Percentiles rank a stretch among this genome's conserved stretches.
These are phyloP conservation scores for Agrocybe pediades DNA, from an alignment of 768 basidiomycete species.

Conservation along the genomic window DNA sequence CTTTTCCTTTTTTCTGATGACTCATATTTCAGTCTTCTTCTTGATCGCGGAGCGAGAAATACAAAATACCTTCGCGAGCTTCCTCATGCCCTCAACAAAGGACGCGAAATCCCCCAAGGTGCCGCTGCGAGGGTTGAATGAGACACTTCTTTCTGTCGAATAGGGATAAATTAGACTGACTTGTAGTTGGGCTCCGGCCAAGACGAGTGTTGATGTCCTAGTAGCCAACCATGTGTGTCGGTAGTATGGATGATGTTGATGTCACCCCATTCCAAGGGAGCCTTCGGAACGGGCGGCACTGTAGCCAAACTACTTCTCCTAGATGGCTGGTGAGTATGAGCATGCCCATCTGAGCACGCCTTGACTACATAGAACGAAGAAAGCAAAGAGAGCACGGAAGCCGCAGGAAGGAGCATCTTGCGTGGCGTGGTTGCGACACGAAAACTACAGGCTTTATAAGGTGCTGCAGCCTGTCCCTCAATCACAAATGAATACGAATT, in stretches of 20 bases:
- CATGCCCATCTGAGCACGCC: constrained; percentile 27
- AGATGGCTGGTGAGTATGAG: constrained; percentile 28
- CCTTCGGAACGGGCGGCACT: constrained; percentile 55
- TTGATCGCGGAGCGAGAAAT: neutral
- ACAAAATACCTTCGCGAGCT: constrained; percentile 54
- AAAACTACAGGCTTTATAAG: neutral
- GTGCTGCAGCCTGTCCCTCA: neutral
- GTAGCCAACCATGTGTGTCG: constrained; percentile 70
- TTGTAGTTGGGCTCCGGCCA: constrained; percentile 78
- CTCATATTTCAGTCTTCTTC: neutral
- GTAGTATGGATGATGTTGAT: constrained; percentile 88
- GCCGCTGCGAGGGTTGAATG: constrained; percentile 25
- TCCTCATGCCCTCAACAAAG: constrained; percentile 82
- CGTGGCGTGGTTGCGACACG: neutral
- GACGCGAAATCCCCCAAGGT: constrained; percentile 75
- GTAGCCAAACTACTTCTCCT: constrained; percentile 41
- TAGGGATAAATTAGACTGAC: constrained; percentile 9
- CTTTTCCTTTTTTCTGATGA: constrained; percentile 65
- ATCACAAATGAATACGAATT: no score
- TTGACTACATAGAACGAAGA: constrained; percentile 5
- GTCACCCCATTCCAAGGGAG: constrained; percentile 83
- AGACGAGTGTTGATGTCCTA: constrained; percentile 78
- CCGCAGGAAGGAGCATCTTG: constrained; percentile 13
- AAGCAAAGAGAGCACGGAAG: constrained; percentile 14
- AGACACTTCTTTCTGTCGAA: neutral